Base-by-base conservation (phyloP, 192 early-diverging fungal species). In the Phlyctochytrium planicorne region DNA sequence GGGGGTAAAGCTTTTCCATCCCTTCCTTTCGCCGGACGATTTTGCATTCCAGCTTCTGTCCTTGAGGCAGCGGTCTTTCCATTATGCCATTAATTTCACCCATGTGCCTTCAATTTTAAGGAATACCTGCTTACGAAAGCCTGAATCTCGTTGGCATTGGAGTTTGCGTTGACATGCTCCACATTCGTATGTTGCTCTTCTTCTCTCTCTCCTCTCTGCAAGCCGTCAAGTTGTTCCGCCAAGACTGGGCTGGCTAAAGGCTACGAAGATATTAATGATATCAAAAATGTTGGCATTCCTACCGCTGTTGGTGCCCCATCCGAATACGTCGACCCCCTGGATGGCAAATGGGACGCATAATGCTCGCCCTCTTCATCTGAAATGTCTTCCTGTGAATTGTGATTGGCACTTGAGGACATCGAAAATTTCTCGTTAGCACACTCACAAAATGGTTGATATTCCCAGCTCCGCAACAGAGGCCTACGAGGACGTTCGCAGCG, bases 1-100 rank as follows among this genome's bases (percentile, higher is more conserved):
- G 77, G 12, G 91, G 91, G 57, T 87, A 85, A n/a, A 50, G 40
- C 40, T 50, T 50, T n/a, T 50, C 40, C 40, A 50, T 14, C n/a
- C 40, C 40, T 50, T 50, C 40, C 40, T 50, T 50, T n/a, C 40
- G 40, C 40, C 40, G 40, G n/a, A 50, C n/a, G 10, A 50, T 50
- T 50, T 50, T 50, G 40, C 40, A 50, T 50, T 50, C 40, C 40
- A 50, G n/a, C n/a, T 50, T 50, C 12, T n/a, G 40, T 14, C 40
- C 40, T 50, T 50, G 40, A 50, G 40, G 40, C 10, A 50, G 10
- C 10, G 40, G 40, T 50, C 40, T 50, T 50, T n/a, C 10, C 10
- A 50, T n/a, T 50, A n/a, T n/a, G n/a, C n/a, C n/a, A n/a, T n/a
- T 50, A 50, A 50, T 14, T 50, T 50, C 10, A 50, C n/a, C 40